Evolutionary conservation across 306 rosid genomes (phyloP).

Genomic region (Quercus robur): DNA sequence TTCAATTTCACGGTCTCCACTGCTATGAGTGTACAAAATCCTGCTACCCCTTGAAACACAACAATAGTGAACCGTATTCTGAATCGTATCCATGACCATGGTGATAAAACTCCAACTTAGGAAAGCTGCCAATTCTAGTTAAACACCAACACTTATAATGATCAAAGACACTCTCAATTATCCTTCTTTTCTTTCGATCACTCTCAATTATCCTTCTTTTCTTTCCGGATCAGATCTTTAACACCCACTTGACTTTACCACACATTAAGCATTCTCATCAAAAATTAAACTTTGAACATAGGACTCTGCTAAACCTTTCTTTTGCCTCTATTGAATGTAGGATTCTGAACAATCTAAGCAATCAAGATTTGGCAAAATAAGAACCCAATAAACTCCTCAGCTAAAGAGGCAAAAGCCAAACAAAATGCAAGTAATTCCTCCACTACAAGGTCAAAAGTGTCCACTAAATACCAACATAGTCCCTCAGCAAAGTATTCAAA

Average conservation of each 20-base stretch:
- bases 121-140: constrained; percentile 20
- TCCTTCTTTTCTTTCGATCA: constrained; percentile 11
- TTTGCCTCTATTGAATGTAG: neutral
- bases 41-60: constrained; percentile 63
- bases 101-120: constrained; percentile 10
- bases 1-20: constrained; percentile 54
- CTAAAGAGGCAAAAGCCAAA: constrained; percentile 27
- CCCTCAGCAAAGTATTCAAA: constrained; percentile 39
- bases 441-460: constrained; percentile 35
- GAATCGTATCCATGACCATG: constrained; percentile 52
- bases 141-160: constrained; percentile 12
- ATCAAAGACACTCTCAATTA: neutral
- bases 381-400: constrained; percentile 30
- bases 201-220: constrained; percentile 6
- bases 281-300: constrained; percentile 12
- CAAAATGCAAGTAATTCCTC: constrained; percentile 25
- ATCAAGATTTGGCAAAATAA: constrained; percentile 28
- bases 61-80: constrained; percentile 60
- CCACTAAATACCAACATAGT: constrained; percentile 32
- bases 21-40: constrained; percentile 52
- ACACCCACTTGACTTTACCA: constrained; percentile 8
- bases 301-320: neutral
- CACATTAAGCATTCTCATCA: constrained; percentile 1
- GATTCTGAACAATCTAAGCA: constrained; percentile 22
- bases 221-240: constrained; percentile 11